A percentile compares a stretch with the other conserved stretches of the same genome.
phyloP scores from a whole-genome alignment of 345 rosid species.

The Boechera retrofracta region DNA sequence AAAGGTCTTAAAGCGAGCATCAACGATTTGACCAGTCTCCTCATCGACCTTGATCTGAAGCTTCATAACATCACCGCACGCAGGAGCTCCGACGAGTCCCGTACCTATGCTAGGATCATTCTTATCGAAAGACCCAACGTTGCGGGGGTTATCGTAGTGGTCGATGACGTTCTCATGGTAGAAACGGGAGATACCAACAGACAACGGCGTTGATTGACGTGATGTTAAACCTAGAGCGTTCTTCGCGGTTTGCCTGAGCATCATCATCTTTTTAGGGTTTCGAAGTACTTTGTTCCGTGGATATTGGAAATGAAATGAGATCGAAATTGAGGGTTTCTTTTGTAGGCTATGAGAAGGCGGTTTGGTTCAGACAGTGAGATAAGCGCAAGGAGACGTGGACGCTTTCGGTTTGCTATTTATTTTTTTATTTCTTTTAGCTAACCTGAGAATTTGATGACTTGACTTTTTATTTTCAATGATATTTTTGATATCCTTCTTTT shows the following conservation, averaged over 20 bases:
- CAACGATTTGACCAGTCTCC: conserved; percentile 75
- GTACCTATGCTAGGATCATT: conserved; percentile 85
- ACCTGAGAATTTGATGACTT: neutral
- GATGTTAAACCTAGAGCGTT: conserved; percentile 54
- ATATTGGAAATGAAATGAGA: neutral
- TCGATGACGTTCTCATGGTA: conserved; percentile 97
- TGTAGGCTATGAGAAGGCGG: conserved; percentile 14
- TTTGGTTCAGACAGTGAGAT: neutral
- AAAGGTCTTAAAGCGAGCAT: conserved; percentile 97
- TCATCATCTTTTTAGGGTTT: conserved; percentile 35
- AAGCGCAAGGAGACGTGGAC: conserved; percentile 44
- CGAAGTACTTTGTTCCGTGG: neutral
- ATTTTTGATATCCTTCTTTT: neutral
- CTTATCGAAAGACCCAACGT: conserved; percentile 96
- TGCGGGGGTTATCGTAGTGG: conserved; percentile 93
- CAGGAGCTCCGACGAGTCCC: conserved; percentile 97
- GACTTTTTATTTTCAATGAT: neutral
- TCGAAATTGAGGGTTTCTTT: neutral
- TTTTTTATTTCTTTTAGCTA: neutral
- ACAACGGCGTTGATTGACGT: conserved; percentile 37
- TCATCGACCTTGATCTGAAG: conserved; percentile 95
- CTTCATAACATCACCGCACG: conserved; percentile 99
- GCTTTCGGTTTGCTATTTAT: conserved; percentile 15
- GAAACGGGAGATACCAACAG: conserved; percentile 51
- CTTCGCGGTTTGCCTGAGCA: conserved; percentile 62